phyloP scores from a whole-genome alignment of 176 grass and related monocot genomes.

The Eragrostis nindensis region DNA sequence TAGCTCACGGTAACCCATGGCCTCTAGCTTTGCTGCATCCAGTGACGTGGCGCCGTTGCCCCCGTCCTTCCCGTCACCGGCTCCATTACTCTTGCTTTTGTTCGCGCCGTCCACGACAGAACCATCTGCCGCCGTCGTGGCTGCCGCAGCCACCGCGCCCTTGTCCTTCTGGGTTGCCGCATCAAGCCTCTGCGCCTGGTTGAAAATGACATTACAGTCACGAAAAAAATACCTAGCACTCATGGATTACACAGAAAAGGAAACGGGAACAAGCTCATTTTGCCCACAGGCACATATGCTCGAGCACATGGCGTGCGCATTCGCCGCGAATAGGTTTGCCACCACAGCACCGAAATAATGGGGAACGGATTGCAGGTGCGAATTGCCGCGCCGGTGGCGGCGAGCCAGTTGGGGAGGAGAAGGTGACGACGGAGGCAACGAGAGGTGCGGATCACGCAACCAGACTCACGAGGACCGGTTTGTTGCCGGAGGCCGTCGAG shows the following conservation, averaged over 20 bases:
- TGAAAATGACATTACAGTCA: neutral
- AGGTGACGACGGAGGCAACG: no score
- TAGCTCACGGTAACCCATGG: slow-evolving; percentile 64
- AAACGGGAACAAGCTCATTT: neutral
- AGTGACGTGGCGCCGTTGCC: neutral
- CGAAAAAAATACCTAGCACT: neutral
- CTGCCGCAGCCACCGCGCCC: slow-evolving; percentile 14
- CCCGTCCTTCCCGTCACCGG: neutral
- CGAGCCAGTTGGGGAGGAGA: neutral
- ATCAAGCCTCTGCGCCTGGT: slow-evolving; percentile 57
- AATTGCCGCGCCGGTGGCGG: neutral
- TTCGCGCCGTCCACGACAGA: slow-evolving; percentile 18
- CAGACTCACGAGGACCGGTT: slow-evolving; percentile 53
- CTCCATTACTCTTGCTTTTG: slow-evolving; percentile 37
- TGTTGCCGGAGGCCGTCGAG: slow-evolving; percentile 58
- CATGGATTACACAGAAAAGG: neutral
- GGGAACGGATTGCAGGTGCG: neutral
- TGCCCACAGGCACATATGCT: neutral
- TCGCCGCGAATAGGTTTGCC: neutral
- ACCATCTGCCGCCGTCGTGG: neutral
- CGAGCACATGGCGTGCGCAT: slow-evolving; percentile 14
- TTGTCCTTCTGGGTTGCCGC: slow-evolving; percentile 49
- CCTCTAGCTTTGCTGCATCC: slow-evolving; percentile 54
- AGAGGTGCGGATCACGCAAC: neutral
- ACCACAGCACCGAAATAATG: neutral